phyloP scores from a whole-genome alignment of 2,329 filamentous ascomycete genomes.

The Phaeoacremonium minimum region DNA sequence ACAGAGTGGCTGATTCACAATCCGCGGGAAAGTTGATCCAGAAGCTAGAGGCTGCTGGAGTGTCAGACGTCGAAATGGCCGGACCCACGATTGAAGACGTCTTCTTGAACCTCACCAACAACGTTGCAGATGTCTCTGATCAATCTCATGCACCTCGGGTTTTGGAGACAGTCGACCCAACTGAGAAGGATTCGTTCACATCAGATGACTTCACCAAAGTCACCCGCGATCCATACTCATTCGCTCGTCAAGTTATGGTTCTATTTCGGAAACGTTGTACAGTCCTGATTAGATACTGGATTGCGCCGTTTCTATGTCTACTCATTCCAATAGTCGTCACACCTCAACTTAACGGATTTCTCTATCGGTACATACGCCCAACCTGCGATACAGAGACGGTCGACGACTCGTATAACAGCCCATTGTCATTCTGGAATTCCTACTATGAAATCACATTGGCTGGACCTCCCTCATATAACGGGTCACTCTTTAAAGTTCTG shows the following conservation, averaged over 20 bases:
- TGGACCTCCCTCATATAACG: neutral
- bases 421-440: neutral
- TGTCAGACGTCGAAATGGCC: slow-evolving; percentile 23
- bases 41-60: slow-evolving; percentile 45
- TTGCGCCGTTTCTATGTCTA: neutral
- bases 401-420: neutral
- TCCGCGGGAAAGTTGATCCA: slow-evolving; percentile 18
- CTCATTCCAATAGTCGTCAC: neutral
- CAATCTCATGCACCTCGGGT: too few relatives aligned
- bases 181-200: too few relatives aligned
- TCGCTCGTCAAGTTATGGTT: neutral
- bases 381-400: neutral
- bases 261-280: neutral
- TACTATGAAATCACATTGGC: neutral
- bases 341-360: neutral
- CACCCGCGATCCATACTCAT: neutral
- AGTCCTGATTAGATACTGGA: neutral
- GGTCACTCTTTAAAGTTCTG: neutral
- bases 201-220: too few relatives aligned
- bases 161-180: too few relatives aligned
- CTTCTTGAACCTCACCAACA: slow-evolving; percentile 21
- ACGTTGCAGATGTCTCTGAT: too few relatives aligned
- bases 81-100: slow-evolving; percentile 27
- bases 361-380: neutral
- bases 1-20: slow-evolving; percentile 35